phyloP scores from a whole-genome alignment of 2,329 filamentous ascomycete genomes.

The Mycosphaerella arachidis region DNA sequence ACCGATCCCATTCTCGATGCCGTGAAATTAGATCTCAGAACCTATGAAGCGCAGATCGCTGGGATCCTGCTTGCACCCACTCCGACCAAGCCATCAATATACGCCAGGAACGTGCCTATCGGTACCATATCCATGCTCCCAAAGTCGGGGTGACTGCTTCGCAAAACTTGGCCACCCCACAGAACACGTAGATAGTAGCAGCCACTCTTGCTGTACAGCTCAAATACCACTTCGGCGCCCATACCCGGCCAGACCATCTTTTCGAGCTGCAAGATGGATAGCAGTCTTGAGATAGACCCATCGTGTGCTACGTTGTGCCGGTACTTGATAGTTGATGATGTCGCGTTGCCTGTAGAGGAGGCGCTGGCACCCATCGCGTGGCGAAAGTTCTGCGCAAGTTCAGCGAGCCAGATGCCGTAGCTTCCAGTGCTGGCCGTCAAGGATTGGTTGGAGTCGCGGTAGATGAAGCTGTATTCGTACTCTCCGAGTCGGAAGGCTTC shows the following conservation, averaged over 20 bases:
- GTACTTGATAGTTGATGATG: conserved; percentile 46
- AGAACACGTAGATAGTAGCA: conserved; percentile 60
- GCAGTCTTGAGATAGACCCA: conserved; percentile 62
- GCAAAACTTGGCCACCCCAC: conserved; percentile 63
- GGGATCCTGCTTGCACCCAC: conserved; percentile 40
- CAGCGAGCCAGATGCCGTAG: conserved; percentile 70
- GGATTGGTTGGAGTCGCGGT: conserved; percentile 61
- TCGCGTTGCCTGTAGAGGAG: conserved; percentile 15
- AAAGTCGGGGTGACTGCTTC: conserved; percentile 64
- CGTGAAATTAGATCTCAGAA: no score
- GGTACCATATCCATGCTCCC: conserved; percentile 68
- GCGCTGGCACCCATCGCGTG: conserved; percentile 40
- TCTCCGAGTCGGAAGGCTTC: conserved; percentile 70
- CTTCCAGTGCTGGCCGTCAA: conserved; percentile 58
- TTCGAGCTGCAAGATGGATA: conserved; percentile 68
- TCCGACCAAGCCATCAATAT: conserved; percentile 69
- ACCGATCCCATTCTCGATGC: no score
- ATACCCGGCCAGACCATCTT: conserved; percentile 81
- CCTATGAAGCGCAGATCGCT: conserved; percentile 29
- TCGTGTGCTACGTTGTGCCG: conserved; percentile 79
- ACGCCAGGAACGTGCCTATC: conserved; percentile 58
- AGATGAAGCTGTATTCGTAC: conserved; percentile 76
- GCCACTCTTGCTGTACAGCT: conserved; percentile 56
- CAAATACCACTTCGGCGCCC: conserved; percentile 74
- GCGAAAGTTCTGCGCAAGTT: conserved; percentile 64